Evolutionary conservation across 495 filamentous ascomycete genomes (phyloP).

Genomic region (Gamarada debralockiae): DNA sequence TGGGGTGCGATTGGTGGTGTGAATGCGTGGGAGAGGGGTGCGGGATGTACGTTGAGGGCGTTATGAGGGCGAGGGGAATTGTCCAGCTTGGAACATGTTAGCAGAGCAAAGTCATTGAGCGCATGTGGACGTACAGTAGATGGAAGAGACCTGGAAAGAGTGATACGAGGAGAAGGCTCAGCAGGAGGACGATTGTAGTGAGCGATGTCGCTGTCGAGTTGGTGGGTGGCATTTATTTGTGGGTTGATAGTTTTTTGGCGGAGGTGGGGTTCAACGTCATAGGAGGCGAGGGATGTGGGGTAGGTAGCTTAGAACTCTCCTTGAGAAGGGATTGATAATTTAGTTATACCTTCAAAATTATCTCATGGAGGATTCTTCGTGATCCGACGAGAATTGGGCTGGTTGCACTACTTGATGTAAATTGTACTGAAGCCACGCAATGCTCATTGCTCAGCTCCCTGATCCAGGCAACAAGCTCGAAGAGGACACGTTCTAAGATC

Average conservation of each 20-base stretch:
- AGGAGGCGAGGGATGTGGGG: neutral
- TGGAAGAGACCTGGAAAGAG: constrained; percentile 56
- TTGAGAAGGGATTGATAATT: too few relatives aligned
- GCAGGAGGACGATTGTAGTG: constrained; percentile 40
- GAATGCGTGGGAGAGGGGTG: neutral
- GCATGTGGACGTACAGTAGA: constrained; percentile 34
- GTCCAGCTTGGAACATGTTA: constrained; percentile 12
- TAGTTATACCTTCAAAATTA: too few relatives aligned
- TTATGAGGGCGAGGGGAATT: constrained; percentile 37
- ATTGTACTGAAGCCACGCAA: neutral
- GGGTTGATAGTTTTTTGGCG: constrained; percentile 4
- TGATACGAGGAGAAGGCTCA: constrained; percentile 43
- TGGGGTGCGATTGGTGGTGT: too few relatives aligned
- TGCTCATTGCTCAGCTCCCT: too few relatives aligned
- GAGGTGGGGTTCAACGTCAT: constrained; percentile 13
- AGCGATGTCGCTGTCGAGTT: constrained; percentile 15
- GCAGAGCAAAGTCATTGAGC: neutral
- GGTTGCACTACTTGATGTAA: neutral
- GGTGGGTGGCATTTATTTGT: constrained; percentile 11
- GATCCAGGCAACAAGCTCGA: neutral
- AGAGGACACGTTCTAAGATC: neutral
- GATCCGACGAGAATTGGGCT: too few relatives aligned
- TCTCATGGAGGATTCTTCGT: too few relatives aligned
- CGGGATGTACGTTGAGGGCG: constrained; percentile 14
- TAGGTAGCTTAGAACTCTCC: too few relatives aligned